A percentile compares a stretch with the other conserved stretches of the same genome.
These are phyloP conservation scores for Diaporthe vaccinii DNA, from an alignment of 2,329 filamentous ascomycete genomes.

Conservation along the genomic window DNA sequence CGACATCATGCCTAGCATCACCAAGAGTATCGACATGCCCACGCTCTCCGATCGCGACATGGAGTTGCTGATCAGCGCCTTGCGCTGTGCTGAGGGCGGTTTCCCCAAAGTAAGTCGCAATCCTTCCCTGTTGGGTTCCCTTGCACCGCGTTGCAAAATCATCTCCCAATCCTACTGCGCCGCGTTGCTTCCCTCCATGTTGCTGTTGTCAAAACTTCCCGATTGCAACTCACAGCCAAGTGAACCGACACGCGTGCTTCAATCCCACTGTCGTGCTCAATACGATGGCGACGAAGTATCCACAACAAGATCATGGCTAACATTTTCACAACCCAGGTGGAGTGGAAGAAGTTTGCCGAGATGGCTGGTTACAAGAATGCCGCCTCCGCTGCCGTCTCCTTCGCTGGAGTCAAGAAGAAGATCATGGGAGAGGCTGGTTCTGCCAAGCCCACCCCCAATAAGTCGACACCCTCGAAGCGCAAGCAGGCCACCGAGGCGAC, in stretches of 20 bases:
- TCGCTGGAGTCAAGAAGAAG: neutral
- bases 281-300: no score
- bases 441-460: constrained; percentile 16
- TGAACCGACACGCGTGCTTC: no score
- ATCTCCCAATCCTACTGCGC: neutral
- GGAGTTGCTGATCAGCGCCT: neutral
- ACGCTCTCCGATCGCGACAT: neutral
- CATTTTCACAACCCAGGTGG: neutral
- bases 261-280: no score
- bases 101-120: constrained; percentile 2
- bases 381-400: neutral
- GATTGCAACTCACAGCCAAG: fast-evolving
- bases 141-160: neutral
- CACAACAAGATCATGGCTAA: neutral
- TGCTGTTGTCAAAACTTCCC: neutral
- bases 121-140: no score
- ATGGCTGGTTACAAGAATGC: constrained; percentile 26
- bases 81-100: constrained; percentile 1
- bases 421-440: neutral
- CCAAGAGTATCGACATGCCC: neutral
- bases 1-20: neutral
- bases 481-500: neutral
- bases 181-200: neutral
- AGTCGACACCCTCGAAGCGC: neutral
- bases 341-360: constrained; percentile 27